Conservation (phyloP, 176 grass and related monocot genomes). For the Oropetium thomaeum region DNA sequence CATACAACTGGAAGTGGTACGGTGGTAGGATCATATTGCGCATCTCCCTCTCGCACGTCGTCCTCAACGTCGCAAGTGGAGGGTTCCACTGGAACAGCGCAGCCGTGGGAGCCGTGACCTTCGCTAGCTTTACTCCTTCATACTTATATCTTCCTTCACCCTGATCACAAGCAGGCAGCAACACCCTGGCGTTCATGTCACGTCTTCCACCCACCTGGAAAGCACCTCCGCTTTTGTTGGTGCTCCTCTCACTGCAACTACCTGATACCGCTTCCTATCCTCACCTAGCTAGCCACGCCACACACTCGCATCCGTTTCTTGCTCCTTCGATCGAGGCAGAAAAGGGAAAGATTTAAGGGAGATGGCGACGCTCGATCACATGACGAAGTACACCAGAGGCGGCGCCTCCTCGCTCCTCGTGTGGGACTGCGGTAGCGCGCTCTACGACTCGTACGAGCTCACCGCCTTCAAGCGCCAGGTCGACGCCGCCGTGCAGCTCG, state of each 20-base stretch:
- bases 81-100: not conserved
- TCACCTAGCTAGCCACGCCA: no score
- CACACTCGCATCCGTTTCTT: not conserved
- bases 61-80: conserved; percentile 22
- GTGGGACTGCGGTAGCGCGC: conserved; percentile 50
- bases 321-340: conserved; percentile 17
- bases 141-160: not conserved
- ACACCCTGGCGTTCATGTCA: not conserved
- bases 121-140: conserved; percentile 18
- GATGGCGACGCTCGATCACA: conserved; percentile 28
- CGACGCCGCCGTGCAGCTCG: conserved; percentile 35
- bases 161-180: conserved; percentile 19
- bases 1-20: not conserved
- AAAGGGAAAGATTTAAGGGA: conserved; percentile 18
- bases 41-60: not conserved
- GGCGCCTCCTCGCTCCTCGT: conserved; percentile 10
- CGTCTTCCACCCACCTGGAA: conserved; percentile 42
- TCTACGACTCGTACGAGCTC: conserved; percentile 53
- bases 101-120: conserved; percentile 33
- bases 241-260: not conserved
- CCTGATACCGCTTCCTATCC: not conserved
- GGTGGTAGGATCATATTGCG: not conserved
- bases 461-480: conserved; percentile 39
- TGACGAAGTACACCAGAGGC: not conserved
- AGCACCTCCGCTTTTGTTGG: conserved; percentile 18